Conservation (phyloP, 805 yeast species). For the Millerago galiae region DNA sequence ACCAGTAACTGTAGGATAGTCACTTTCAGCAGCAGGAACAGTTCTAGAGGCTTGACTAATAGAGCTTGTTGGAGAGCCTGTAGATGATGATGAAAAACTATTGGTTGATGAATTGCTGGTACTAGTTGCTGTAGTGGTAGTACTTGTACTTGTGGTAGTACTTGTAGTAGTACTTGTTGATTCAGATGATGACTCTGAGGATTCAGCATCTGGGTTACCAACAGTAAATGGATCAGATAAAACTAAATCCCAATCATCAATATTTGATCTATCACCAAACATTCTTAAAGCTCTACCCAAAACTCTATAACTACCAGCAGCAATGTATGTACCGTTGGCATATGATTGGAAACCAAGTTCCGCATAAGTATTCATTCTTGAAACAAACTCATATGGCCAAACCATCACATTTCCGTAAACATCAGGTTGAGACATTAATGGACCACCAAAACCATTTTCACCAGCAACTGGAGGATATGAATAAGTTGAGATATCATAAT, state of each 20-base stretch:
- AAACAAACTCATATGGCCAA: conserved; percentile 7
- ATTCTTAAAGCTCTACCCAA: conserved; percentile 7
- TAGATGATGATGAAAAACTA: background rate
- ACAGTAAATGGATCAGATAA: conserved; percentile 6
- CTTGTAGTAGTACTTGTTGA: background rate
- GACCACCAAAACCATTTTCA: conserved; percentile 8
- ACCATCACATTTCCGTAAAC: background rate
- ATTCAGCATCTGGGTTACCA: background rate
- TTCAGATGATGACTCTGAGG: background rate
- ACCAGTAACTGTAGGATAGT: conserved; percentile 4
- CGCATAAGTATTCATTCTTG: background rate
- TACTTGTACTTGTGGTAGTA: no score
- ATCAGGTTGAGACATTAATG: conserved; percentile 2
- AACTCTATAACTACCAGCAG: conserved; percentile 11
- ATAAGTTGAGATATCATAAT: conserved; percentile 6
- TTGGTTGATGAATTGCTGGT: background rate
- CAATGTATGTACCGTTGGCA: conserved; percentile 9
- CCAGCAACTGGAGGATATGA: conserved; percentile 7
- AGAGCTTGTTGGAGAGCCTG: background rate
- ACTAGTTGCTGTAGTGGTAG: no score
- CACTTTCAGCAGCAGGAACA: background rate
- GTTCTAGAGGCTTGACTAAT: background rate
- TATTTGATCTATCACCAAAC: conserved; percentile 6
- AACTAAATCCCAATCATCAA: conserved; percentile 9
- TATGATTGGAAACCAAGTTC: conserved; percentile 5